Evolutionary conservation across 805 yeast genomes (phyloP), one percentile per base, ranked within the genome.

Genomic region (Kregervanrija fluxuum): DNA sequence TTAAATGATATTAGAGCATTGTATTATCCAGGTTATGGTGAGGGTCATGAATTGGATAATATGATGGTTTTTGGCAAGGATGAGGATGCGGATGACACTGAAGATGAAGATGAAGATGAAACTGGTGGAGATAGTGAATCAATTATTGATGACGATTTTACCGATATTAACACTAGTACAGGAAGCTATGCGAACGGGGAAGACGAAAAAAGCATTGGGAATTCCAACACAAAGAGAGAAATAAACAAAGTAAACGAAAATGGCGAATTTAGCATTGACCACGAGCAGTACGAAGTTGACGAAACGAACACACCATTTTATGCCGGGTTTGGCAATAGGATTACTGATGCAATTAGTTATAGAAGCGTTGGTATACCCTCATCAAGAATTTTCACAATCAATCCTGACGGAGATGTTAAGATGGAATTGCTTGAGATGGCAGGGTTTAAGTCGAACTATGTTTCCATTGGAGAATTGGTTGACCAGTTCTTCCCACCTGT

Each of bases 401-500:
- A 93, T 57, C 90, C 98, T 1, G 88, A 86, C 50, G 96, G 97
- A 2, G 98, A 93, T 52, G 99, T 93, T 36, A 96, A 88, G 68
- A 85, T 93, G 95, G 99, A 93, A 64, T 73, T 93, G 51, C 70
- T 93, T 44, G 98, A 93, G 60, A 71, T 93, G 57, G 95, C 97
- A 0, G 99, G 99, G 2, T 87, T 85, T 62, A 85, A 77, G 58
- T 82, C 93, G 42, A 81, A 95, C 0, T 93, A 93, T 61, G 78
- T 93, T 41, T 82, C 81, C 51, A 91, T 93, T 57, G 86, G 93
- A 38, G 98, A 93, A 61, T 71, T 93, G 44, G 97, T 93, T 11
- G 99, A 93, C 64, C 98, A 93, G 62, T 90, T 90, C 62, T 93
- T 93, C 73, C 99, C 99, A 8, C 96, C 97, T 0, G 84, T 79